A percentile compares a stretch with the other conserved stretches of the same genome.
Evolutionary conservation across 164 flowering plant genomes (phyloP).

Genomic region (Brasenia schreberi): DNA sequence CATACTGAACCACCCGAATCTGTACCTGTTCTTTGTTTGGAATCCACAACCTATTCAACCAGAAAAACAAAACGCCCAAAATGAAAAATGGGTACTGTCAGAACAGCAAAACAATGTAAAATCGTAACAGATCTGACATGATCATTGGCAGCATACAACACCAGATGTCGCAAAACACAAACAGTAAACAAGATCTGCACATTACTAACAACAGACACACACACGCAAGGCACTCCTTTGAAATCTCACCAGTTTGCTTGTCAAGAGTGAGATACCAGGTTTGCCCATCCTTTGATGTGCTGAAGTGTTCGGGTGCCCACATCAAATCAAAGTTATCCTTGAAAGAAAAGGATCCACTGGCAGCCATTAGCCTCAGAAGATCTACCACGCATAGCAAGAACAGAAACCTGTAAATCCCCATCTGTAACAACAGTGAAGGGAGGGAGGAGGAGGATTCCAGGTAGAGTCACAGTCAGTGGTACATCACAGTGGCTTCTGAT

Average conservation of each 20-base stretch:
- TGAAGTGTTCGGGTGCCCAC: conserved; percentile 78
- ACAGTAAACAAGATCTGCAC: neutral
- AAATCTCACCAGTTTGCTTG: conserved; percentile 55
- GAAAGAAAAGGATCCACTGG: conserved; percentile 22
- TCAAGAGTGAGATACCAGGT: conserved; percentile 77
- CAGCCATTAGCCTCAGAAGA: neutral
- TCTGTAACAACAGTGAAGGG: too few relatives aligned
- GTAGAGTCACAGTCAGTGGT: too few relatives aligned
- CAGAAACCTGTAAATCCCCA: neutral
- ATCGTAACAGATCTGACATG: neutral
- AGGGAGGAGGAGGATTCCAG: too few relatives aligned
- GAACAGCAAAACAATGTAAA: neutral
- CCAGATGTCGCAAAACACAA: neutral
- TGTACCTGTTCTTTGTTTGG: conserved; percentile 67
- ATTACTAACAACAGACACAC: neutral
- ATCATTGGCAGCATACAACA: neutral
- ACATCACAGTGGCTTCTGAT: too few relatives aligned
- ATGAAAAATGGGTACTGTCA: neutral
- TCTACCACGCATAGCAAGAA: neutral
- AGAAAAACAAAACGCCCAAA: neutral
- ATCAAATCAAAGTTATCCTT: conserved; percentile 56
- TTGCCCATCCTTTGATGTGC: conserved; percentile 73
- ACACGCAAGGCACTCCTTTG: neutral
- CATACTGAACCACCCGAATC: conserved; percentile 98
- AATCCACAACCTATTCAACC: conserved; percentile 65